Evolutionary conservation across 768 basidiomycete genomes (phyloP).

Genomic region (Mycena vitilis): DNA sequence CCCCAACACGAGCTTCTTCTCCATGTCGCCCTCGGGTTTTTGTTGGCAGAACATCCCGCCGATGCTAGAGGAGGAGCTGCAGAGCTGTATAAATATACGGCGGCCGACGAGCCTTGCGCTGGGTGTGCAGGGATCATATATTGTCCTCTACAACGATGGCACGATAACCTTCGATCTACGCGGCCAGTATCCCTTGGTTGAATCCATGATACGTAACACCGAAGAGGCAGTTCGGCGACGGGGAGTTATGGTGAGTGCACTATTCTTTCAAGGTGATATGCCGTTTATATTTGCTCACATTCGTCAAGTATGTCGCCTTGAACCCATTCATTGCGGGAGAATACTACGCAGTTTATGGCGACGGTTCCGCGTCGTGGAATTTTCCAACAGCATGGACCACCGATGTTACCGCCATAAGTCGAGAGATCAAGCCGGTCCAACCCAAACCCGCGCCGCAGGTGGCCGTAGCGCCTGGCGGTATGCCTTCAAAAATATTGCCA

Average conservation of each 20-base stretch:
- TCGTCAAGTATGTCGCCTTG: conserved; percentile 22
- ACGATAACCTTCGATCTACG: conserved; percentile 23
- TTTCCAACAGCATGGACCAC: conserved; percentile 15
- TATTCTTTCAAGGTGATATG: background rate
- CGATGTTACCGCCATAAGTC: conserved; percentile 24
- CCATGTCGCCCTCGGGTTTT: conserved; percentile 21
- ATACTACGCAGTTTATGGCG: conserved; percentile 29
- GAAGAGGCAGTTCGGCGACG: conserved; percentile 9
- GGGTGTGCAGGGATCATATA: conserved; percentile 22
- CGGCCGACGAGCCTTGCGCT: conserved; percentile 24
- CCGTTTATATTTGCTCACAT: background rate
- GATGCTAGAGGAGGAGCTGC: conserved; percentile 17
- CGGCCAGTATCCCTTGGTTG: conserved; percentile 26
- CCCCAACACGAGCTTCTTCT: conserved; percentile 21
- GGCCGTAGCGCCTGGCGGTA: too few species aligned
- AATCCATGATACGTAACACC: conserved; percentile 14
- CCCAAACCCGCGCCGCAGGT: too few species aligned
- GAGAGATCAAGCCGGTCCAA: background rate
- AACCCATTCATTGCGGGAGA: conserved; percentile 27
- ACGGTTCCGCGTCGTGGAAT: conserved; percentile 22
- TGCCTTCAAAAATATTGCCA: too few species aligned
- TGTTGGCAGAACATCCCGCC: conserved; percentile 26
- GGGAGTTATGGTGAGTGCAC: conserved; percentile 21
- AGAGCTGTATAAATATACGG: conserved; percentile 12
- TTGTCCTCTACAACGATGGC: conserved; percentile 25